Conservation (phyloP, 2,329 filamentous ascomycete genomes). For the Seiridium cupressi region DNA sequence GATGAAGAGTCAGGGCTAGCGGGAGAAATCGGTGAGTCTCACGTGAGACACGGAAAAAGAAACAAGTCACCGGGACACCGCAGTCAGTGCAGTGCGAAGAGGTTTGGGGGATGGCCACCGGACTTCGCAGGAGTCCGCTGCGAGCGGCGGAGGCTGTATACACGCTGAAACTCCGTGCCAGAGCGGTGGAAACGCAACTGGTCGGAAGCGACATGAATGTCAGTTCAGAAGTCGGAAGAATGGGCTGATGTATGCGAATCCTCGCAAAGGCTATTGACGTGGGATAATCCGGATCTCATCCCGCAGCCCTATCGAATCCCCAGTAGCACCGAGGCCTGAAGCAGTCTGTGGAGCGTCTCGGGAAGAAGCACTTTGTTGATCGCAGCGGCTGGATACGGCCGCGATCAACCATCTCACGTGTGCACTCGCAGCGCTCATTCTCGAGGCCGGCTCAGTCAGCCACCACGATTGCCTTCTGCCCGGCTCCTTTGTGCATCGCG, state of each 20-base stretch:
- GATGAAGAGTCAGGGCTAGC: neutral
- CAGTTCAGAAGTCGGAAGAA: conserved; percentile 5
- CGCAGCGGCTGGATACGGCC: neutral
- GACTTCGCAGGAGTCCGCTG: conserved; percentile 4
- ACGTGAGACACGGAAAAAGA: neutral
- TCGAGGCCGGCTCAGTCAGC: too few relatives aligned
- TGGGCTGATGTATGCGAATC: neutral
- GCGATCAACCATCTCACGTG: neutral
- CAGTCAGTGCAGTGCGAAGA: neutral
- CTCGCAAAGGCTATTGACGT: neutral
- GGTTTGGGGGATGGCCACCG: neutral
- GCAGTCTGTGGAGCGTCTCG: too few relatives aligned
- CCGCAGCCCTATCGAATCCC: neutral
- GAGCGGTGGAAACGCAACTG: neutral
- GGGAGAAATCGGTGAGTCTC: conserved; percentile 4
- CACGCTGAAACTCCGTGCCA: conserved; percentile 7
- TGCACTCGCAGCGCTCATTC: too few relatives aligned
- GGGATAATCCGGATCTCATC: neutral
- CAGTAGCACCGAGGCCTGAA: neutral
- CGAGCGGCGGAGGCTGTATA: neutral
- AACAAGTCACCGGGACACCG: neutral
- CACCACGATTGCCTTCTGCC: too few relatives aligned
- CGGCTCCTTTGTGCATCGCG: too few relatives aligned
- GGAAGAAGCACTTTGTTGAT: neutral
- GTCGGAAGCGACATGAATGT: neutral